Conservation (phyloP, 805 yeast species). For the Tetrapisispora iriomotensis region DNA sequence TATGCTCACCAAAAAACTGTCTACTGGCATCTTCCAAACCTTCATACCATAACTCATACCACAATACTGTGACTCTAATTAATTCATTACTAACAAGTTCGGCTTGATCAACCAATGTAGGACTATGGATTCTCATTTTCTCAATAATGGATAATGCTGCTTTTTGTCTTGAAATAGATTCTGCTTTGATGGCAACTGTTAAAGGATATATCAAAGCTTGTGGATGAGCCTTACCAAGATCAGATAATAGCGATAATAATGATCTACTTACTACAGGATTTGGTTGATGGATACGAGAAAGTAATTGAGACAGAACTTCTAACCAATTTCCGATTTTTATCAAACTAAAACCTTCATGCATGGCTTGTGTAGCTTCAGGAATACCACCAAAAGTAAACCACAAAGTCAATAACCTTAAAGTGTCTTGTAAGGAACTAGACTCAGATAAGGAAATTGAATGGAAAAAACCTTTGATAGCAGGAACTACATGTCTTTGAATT, state of each 20-base stretch:
- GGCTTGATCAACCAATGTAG: conserved; percentile 80
- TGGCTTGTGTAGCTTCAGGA: conserved; percentile 81
- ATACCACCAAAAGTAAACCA: conserved; percentile 97
- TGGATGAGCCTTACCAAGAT: conserved; percentile 90
- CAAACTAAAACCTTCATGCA: conserved; percentile 82
- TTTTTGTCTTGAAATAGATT: conserved; percentile 75
- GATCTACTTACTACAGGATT: conserved; percentile 75
- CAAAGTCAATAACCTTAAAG: conserved; percentile 74
- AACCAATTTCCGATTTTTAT: conserved; percentile 90
- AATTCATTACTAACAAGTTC: conserved; percentile 89
- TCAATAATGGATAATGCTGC: conserved; percentile 90
- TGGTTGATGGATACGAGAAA: conserved; percentile 94
- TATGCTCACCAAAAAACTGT: conserved; percentile 85
- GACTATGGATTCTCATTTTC: conserved; percentile 82
- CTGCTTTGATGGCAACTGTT: conserved; percentile 92
- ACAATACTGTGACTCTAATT: conserved; percentile 86
- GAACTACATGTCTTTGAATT: conserved; percentile 81
- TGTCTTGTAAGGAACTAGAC: conserved; percentile 85
- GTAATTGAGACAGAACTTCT: conserved; percentile 89
- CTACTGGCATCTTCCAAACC: conserved; percentile 95
- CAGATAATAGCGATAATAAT: conserved; percentile 68
- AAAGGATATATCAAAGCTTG: conserved; percentile 93
- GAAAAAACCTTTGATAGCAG: conserved; percentile 93
- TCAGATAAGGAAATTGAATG: conserved; percentile 83
- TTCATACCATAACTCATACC: conserved; percentile 99